Conservation (phyloP, 2,329 filamentous ascomycete genomes). For the Colletotrichum noveboracense region DNA sequence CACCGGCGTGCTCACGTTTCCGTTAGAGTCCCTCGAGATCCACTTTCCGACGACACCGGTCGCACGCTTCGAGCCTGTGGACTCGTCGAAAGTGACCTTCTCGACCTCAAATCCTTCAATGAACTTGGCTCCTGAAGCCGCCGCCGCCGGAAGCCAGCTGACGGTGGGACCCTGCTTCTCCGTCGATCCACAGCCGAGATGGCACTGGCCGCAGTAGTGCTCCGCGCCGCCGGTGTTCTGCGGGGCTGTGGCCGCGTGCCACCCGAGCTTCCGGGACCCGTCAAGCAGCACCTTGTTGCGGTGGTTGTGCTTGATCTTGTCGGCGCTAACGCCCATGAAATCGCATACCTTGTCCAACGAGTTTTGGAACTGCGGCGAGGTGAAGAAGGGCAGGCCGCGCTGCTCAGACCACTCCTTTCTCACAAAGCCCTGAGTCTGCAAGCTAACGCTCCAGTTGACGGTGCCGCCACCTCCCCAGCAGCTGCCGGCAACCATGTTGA, state of each 20-base stretch:
- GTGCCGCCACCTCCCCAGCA: slow-evolving; percentile 88
- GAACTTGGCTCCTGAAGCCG: slow-evolving; percentile 77
- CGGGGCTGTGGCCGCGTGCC: slow-evolving; percentile 70
- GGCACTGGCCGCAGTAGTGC: slow-evolving; percentile 76
- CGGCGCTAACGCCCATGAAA: slow-evolving; percentile 75
- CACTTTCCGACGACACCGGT: slow-evolving; percentile 77
- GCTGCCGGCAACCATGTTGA: slow-evolving; percentile 70
- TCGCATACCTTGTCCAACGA: slow-evolving; percentile 80
- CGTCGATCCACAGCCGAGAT: slow-evolving; percentile 65
- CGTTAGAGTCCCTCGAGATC: slow-evolving; percentile 71
- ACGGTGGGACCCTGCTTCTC: slow-evolving; percentile 82
- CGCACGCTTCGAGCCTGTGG: slow-evolving; percentile 56
- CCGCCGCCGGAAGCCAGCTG: slow-evolving; percentile 81
- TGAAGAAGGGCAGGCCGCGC: slow-evolving; percentile 74
- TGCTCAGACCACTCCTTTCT: slow-evolving; percentile 79
- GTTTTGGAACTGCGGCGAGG: slow-evolving; percentile 74
- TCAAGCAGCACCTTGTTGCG: slow-evolving; percentile 76
- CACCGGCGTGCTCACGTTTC: slow-evolving; percentile 57
- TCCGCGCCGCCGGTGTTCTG: slow-evolving; percentile 79
- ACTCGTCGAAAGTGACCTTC: slow-evolving; percentile 70
- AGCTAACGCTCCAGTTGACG: slow-evolving; percentile 79
- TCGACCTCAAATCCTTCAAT: slow-evolving; percentile 82
- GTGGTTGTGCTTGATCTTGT: slow-evolving; percentile 74
- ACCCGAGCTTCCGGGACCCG: slow-evolving; percentile 76
- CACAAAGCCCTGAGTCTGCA: slow-evolving; percentile 75